Base-by-base conservation (phyloP, 805 yeast species). In the Saturnispora besseyi region DNA sequence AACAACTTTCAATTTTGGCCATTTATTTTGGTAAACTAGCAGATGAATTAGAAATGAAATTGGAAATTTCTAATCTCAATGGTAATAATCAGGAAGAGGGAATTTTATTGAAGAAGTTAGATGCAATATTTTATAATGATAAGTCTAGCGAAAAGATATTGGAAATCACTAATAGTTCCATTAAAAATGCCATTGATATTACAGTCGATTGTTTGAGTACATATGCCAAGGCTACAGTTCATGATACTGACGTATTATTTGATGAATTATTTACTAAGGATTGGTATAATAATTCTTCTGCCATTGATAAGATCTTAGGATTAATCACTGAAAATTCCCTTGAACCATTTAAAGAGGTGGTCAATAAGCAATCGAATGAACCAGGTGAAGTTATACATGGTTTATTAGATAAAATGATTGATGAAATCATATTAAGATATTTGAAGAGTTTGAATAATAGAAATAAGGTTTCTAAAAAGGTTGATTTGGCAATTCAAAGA, bases 401-500 rank as follows among this genome's bases (percentile, higher is more conserved):
- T 36, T 54, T 65, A 10, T 60, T 63, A 46, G 68, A 64, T 45
- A 45, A 62, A 40, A 57, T 63, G 50, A 51, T 68, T 66, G 68
- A 66, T 70, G 63, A 64, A 69, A 63, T 67, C 69, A 63, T 69
- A 68, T 59, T 59, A 56, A 63, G 55, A 53, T 70, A 58, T 59
- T 66, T 68, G 33, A 55, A 55, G 6, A 57, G 57, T 11, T 50
- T 61, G 44, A 45, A 57, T 32, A 49, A 50, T 42, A 53, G 60
- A 54, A 57, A 59, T 41, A 57, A 50, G 9, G 55, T 65, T 45
- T 63, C 62, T 41, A 53, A 52, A 43, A 62, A 63, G 48, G 57
- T 67, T 30, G 63, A 73, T 43, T 78, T 75, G 11, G 73, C 77
- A 41, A 73, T 85, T 55, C 76, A 78, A 52, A 66, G 77, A 52